These are phyloP conservation scores for Penicillium subrubescens DNA, from an alignment of 495 filamentous ascomycete genomes.

Conservation along the genomic window DNA sequence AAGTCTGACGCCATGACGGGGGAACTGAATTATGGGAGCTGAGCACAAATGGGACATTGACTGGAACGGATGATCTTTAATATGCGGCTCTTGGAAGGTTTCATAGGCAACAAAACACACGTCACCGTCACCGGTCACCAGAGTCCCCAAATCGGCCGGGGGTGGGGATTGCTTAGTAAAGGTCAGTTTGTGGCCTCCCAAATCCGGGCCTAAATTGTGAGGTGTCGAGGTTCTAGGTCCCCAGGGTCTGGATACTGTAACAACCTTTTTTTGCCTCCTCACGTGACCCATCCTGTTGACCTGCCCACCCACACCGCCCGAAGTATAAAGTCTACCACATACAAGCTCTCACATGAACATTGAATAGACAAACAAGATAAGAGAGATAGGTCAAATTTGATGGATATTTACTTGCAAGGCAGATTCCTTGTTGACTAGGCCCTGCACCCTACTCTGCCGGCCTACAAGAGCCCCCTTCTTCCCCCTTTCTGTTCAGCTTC, in stretches of 20 bases:
- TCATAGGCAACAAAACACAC: conserved; percentile 26
- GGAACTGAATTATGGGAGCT: background rate
- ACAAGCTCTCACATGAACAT: no score
- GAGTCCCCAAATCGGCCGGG: background rate
- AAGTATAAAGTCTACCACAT: no score
- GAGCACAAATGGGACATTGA: conserved; percentile 10
- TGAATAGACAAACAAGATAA: no score
- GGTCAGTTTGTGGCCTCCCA: background rate
- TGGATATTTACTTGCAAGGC: no score
- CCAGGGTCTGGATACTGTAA: background rate
- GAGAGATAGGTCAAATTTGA: no score
- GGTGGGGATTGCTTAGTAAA: conserved; percentile 2
- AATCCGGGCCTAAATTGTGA: background rate
- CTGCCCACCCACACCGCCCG: no score
- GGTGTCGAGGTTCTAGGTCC: background rate
- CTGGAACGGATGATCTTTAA: background rate
- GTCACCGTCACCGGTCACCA: conserved; percentile 19
- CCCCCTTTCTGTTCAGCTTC: no score
- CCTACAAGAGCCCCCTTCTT: no score
- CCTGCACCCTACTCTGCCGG: no score
- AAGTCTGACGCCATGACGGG: conserved; percentile 42
- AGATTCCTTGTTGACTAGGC: no score
- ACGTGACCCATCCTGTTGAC: no score
- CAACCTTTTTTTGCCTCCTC: no score
- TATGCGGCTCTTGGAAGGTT: conserved; percentile 2